A percentile compares a stretch with the other conserved stretches of the same genome.
Evolutionary conservation across 345 rosid genomes (phyloP).

Genomic region (Salix arbutifolia): DNA sequence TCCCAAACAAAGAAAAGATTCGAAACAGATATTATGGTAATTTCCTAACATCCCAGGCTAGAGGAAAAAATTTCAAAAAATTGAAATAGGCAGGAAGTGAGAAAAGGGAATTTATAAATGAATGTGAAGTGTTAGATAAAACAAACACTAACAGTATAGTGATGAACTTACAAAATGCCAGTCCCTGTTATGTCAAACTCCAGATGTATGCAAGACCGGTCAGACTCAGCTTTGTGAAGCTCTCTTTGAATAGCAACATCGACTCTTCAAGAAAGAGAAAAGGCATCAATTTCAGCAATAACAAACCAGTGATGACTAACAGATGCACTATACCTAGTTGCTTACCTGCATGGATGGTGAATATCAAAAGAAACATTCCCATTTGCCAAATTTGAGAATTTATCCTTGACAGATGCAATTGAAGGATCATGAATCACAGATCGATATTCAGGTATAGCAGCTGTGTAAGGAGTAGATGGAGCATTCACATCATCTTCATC

Average conservation of each 20-base stretch:
- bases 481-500: conserved; percentile 69
- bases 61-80: neutral
- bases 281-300: conserved; percentile 22
- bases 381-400: conserved; percentile 41
- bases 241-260: conserved; percentile 72
- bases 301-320: neutral
- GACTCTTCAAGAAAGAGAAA: conserved; percentile 44
- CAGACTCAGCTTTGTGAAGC: conserved; percentile 85
- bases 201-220: conserved; percentile 89
- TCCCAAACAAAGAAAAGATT: neutral
- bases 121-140: neutral
- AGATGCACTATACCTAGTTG: neutral
- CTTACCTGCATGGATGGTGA: conserved; percentile 89
- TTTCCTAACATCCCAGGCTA: neutral
- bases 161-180: conserved; percentile 57
- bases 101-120: neutral
- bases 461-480: conserved; percentile 79
- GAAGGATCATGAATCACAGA: conserved; percentile 61
- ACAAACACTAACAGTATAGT: neutral
- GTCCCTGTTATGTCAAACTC: conserved; percentile 82
- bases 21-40: no score
- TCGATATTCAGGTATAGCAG: conserved; percentile 81
- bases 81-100: neutral
- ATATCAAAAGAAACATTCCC: conserved; percentile 62
- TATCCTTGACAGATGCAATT: conserved; percentile 28